These are phyloP conservation scores for Cruciata laevipes DNA, from an alignment of 257 asterid genomes.

Conservation along the genomic window DNA sequence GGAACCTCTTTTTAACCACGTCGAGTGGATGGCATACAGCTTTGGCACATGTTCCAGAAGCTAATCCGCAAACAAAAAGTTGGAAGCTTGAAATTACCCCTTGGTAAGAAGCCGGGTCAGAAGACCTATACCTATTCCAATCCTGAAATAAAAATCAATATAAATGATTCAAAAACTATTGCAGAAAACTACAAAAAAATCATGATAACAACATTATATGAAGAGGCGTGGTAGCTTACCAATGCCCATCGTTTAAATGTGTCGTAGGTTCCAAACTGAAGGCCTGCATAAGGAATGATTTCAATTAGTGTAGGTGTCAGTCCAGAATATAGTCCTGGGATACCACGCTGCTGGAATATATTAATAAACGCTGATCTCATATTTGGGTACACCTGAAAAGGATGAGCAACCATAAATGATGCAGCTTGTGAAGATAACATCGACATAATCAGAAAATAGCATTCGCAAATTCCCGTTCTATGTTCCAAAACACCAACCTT, in stretches of 20 bases:
- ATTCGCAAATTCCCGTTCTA: background rate
- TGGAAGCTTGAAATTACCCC: slow-evolving; percentile 65
- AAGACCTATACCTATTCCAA: slow-evolving; percentile 49
- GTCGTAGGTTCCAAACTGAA: slow-evolving; percentile 92
- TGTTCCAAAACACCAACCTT: slow-evolving; percentile 44
- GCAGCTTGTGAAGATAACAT: too few relatives aligned
- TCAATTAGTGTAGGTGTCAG: slow-evolving; percentile 78
- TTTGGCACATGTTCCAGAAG: slow-evolving; percentile 83
- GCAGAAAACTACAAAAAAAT: background rate
- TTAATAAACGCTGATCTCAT: slow-evolving; percentile 72
- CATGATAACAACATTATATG: background rate
- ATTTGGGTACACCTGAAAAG: slow-evolving; percentile 69
- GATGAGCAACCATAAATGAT: background rate
- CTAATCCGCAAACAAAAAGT: slow-evolving; percentile 76
- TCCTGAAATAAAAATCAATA: slow-evolving; percentile 30
- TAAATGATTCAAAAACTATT: background rate
- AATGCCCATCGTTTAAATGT: slow-evolving; percentile 85
- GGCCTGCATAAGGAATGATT: slow-evolving; percentile 87
- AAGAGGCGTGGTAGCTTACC: slow-evolving; percentile 30
- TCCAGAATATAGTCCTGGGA: slow-evolving; percentile 84
- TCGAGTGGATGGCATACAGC: slow-evolving; percentile 95
- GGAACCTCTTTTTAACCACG: slow-evolving; percentile 95
- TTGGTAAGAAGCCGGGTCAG: slow-evolving; percentile 24
- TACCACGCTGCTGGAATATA: slow-evolving; percentile 56
- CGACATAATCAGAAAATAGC: background rate